Conservation (phyloP, 345 rosid genomes). For the Salix suchowensis region DNA sequence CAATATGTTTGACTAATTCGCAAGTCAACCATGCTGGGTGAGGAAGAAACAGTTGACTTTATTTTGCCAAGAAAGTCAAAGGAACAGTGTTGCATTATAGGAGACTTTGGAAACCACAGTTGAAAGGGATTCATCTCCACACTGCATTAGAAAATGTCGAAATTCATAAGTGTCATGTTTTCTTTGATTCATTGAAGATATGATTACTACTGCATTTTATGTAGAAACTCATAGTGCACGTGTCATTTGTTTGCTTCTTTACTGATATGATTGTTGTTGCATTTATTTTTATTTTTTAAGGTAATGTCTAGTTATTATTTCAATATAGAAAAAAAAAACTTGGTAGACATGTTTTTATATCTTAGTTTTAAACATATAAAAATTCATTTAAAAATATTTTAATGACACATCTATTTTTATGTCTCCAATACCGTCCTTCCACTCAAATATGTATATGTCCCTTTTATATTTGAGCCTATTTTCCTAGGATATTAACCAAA, state of each 20-base stretch:
- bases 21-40: not conserved
- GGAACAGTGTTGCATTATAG: not conserved
- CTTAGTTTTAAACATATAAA: too few species aligned
- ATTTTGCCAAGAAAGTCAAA: not conserved
- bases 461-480: too few species aligned
- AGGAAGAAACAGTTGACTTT: not conserved
- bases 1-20: not conserved
- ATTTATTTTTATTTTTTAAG: not conserved
- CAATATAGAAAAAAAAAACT: too few species aligned
- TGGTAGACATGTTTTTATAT: too few species aligned
- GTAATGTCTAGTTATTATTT: too few species aligned
- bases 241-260: not conserved
- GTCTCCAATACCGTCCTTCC: too few species aligned
- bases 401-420: too few species aligned
- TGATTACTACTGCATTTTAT: conserved; percentile 1
- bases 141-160: not conserved
- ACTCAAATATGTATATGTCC: too few species aligned
- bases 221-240: not conserved
- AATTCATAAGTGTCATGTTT: not conserved
- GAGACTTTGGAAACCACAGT: not conserved
- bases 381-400: too few species aligned
- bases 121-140: not conserved
- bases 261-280: not conserved
- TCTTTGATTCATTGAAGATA: not conserved
- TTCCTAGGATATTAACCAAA: too few species aligned